A percentile compares a stretch with the other conserved stretches of the same genome.
phyloP scores from a whole-genome alignment of 306 rosid genomes.

The Potentilla sterilis region DNA sequence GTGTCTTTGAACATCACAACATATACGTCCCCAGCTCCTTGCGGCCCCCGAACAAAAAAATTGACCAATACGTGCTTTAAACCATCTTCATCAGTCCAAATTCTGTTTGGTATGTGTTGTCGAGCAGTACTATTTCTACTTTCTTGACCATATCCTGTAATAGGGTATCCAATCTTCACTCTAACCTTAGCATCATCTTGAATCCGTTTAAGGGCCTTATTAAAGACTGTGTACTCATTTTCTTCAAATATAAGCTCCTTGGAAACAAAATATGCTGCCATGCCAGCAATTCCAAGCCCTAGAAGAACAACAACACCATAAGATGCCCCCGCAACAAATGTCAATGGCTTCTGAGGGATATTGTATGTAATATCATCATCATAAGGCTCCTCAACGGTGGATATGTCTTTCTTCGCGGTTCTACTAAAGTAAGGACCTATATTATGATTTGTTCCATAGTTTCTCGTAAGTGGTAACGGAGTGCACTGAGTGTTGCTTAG shows the following conservation, averaged over 20 bases:
- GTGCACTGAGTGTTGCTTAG: conserved; percentile 13
- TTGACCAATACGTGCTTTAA: conserved; percentile 89
- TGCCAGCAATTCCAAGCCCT: conserved; percentile 79
- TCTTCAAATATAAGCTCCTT: conserved; percentile 94
- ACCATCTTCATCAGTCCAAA: conserved; percentile 93
- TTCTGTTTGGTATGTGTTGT: conserved; percentile 79
- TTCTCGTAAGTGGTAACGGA: conserved; percentile 30
- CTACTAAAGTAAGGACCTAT: conserved; percentile 29
- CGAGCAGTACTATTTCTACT: conserved; percentile 98
- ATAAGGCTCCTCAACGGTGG: conserved; percentile 79
- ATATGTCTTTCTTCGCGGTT: conserved; percentile 45
- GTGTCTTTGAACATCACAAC: too few relatives aligned
- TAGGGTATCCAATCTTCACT: conserved; percentile 89
- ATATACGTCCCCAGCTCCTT: conserved; percentile 83
- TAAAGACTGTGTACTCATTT: conserved; percentile 86
- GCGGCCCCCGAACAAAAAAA: conserved; percentile 81
- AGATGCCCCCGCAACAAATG: conserved; percentile 85
- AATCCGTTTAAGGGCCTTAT: conserved; percentile 78
- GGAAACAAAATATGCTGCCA: conserved; percentile 90
- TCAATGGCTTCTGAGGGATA: conserved; percentile 89
- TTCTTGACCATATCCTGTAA: conserved; percentile 98
- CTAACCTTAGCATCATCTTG: conserved; percentile 88
- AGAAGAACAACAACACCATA: conserved; percentile 71
- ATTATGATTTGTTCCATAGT: conserved; percentile 27
- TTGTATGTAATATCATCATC: conserved; percentile 81